Percentiles rank a stretch among this genome's conserved stretches.
phyloP scores from a whole-genome alignment of 306 rosid genomes.

The Ormosia emarginata region DNA sequence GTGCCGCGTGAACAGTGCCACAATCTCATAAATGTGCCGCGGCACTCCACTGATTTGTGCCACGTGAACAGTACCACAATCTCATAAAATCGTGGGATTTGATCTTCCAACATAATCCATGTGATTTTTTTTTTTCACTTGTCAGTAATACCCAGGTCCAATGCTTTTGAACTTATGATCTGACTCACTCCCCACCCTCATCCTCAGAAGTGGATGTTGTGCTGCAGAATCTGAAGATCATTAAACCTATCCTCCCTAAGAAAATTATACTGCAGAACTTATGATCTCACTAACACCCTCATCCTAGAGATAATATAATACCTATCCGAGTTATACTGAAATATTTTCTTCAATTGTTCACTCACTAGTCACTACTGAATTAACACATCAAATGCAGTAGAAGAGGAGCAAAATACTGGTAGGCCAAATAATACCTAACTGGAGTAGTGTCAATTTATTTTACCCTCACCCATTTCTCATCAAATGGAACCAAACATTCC shows the following conservation, averaged over 20 bases:
- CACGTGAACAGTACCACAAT: too few relatives aligned
- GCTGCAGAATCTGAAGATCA: conserved; percentile 10
- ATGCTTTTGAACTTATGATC: not conserved
- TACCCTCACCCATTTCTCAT: conserved; percentile 10
- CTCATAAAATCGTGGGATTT: too few relatives aligned
- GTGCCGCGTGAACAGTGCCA: too few relatives aligned
- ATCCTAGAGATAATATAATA: not conserved
- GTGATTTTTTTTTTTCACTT: not conserved
- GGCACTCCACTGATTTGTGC: too few relatives aligned
- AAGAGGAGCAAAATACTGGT: not conserved
- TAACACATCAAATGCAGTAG: not conserved
- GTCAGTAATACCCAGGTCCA: not conserved
- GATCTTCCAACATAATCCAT: too few relatives aligned
- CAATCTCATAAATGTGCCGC: too few relatives aligned
- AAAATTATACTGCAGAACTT: not conserved
- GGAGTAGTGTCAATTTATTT: not conserved
- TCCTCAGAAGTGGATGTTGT: not conserved
- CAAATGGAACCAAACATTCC: conserved; percentile 3
- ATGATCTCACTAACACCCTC: not conserved
- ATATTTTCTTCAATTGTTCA: not conserved
- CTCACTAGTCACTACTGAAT: not conserved
- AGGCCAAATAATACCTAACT: not conserved
- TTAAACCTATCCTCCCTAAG: not conserved
- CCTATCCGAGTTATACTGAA: not conserved
- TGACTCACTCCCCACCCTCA: not conserved